phyloP scores from a whole-genome alignment of 2,329 filamentous ascomycete species.

The Fusarium mundagurra region DNA sequence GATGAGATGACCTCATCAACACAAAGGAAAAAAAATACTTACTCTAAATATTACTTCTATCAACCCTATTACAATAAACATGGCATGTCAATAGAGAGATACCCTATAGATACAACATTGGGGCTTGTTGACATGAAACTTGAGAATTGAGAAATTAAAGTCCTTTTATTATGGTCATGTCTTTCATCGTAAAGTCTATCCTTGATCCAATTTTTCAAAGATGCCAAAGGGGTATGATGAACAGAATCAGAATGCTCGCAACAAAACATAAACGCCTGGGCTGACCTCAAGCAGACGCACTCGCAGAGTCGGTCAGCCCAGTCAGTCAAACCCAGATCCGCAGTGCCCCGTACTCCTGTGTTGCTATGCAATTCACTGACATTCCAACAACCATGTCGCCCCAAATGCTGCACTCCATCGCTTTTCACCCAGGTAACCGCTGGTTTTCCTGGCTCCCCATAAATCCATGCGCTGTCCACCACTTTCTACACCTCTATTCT shows the following conservation, averaged over 20 bases:
- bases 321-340: slow-evolving; percentile 32
- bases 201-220: slow-evolving; percentile 42
- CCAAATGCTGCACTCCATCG: slow-evolving; percentile 39
- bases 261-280: slow-evolving; percentile 38
- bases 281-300: background rate
- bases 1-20: too few relatives aligned
- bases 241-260: slow-evolving; percentile 44
- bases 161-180: slow-evolving; percentile 37
- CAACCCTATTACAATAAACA: too few relatives aligned
- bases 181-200: slow-evolving; percentile 43
- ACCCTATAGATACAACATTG: slow-evolving; percentile 1
- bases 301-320: slow-evolving; percentile 26
- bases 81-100: background rate
- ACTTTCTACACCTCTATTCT: slow-evolving; percentile 12
- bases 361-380: slow-evolving; percentile 45
- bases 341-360: slow-evolving; percentile 43
- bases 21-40: rapidly evolving
- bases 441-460: slow-evolving; percentile 16
- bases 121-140: background rate
- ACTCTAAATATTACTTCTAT: background rate
- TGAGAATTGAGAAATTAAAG: slow-evolving; percentile 28
- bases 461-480: slow-evolving; percentile 31
- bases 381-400: slow-evolving; percentile 45
- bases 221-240: slow-evolving; percentile 44
- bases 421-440: slow-evolving; percentile 36